These are phyloP conservation scores for Talaromyces sp. DNA, from an alignment of 2,329 filamentous ascomycete genomes.

Conservation along the genomic window DNA sequence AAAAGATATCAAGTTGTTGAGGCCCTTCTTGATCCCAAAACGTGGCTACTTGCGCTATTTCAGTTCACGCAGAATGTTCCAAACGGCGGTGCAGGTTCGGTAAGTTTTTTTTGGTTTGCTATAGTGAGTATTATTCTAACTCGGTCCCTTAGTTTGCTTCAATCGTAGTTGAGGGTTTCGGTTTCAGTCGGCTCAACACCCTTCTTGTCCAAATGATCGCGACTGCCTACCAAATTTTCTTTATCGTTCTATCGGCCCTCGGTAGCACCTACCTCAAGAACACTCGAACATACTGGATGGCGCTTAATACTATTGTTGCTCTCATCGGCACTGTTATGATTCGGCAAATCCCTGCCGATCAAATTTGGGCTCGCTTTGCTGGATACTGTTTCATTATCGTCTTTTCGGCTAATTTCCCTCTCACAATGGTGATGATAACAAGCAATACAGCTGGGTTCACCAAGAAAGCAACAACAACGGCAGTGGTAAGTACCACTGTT, in stretches of 20 bases:
- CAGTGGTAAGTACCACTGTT: not conserved
- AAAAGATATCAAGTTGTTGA: not conserved
- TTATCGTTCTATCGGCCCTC: not conserved
- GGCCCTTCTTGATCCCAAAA: not conserved
- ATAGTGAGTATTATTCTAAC: not conserved
- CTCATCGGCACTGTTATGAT: not conserved
- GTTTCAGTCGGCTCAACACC: not conserved
- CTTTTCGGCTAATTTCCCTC: not conserved
- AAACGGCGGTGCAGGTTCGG: not conserved
- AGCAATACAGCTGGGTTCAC: not conserved
- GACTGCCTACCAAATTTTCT: not conserved
- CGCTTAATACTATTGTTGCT: not conserved
- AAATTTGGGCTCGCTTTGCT: not conserved
- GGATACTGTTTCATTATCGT: not conserved
- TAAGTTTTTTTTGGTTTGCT: not conserved
- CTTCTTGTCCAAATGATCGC: not conserved
- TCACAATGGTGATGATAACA: not conserved
- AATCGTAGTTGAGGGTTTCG: not conserved
- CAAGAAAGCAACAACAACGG: not conserved
- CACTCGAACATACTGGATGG: not conserved
- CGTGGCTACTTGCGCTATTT: not conserved
- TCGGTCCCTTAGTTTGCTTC: not conserved
- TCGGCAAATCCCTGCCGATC: not conserved
- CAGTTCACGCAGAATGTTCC: not conserved
- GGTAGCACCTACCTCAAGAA: not conserved